phyloP scores from a whole-genome alignment of 768 basidiomycete species.

The Pisolithus albus region DNA sequence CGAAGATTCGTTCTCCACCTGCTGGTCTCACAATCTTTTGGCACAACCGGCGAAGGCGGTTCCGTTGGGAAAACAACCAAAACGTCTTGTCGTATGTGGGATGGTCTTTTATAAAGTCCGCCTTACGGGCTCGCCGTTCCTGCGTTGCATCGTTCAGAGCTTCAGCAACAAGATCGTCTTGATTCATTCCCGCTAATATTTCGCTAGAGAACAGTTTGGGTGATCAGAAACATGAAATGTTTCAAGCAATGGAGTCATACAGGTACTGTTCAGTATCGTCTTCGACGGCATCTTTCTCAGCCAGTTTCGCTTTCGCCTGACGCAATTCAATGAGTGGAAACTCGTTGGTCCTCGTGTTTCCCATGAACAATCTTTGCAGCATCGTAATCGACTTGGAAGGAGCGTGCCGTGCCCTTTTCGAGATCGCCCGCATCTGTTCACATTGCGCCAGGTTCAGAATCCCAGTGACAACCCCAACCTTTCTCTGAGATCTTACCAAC shows the following conservation, averaged over 20 bases:
- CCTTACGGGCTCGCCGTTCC: slow-evolving; percentile 69
- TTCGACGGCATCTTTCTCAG: slow-evolving; percentile 30
- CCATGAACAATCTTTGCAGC: slow-evolving; percentile 62
- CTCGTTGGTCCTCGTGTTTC: slow-evolving; percentile 43
- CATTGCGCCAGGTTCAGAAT: slow-evolving; percentile 12
- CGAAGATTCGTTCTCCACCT: slow-evolving; percentile 82
- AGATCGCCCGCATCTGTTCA: slow-evolving; percentile 8
- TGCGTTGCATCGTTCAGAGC: slow-evolving; percentile 55
- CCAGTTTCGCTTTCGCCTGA: slow-evolving; percentile 27
- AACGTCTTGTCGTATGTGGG: slow-evolving; percentile 87
- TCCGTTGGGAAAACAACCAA: slow-evolving; percentile 83
- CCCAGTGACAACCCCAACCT: no score
- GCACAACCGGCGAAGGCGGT: slow-evolving; percentile 62
- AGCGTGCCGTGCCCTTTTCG: slow-evolving; percentile 41
- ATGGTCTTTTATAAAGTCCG: slow-evolving; percentile 83
- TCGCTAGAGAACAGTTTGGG: slow-evolving; percentile 39
- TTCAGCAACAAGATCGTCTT: slow-evolving; percentile 41
- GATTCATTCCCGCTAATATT: slow-evolving; percentile 56
- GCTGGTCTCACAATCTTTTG: slow-evolving; percentile 81
- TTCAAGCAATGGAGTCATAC: slow-evolving; percentile 36
- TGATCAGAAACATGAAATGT: slow-evolving; percentile 4
- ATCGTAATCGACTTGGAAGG: slow-evolving; percentile 51
- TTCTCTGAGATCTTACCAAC: slow-evolving; percentile 18
- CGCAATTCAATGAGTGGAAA: slow-evolving; percentile 56
- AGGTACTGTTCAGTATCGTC: slow-evolving; percentile 68